These are phyloP conservation scores for Aegilops sharonensis DNA, from an alignment of 176 grass and related monocot genomes.

Conservation along the genomic window DNA sequence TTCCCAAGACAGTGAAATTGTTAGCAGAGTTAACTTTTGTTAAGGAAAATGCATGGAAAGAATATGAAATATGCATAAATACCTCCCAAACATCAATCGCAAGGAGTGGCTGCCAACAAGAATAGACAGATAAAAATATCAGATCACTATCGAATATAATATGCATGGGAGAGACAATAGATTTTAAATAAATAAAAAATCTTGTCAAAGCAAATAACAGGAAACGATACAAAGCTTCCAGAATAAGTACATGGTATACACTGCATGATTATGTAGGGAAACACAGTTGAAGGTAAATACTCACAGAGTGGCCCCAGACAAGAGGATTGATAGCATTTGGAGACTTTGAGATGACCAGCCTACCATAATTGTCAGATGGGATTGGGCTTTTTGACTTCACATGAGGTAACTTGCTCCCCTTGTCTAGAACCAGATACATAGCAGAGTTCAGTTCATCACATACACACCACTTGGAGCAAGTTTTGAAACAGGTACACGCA, in stretches of 20 bases:
- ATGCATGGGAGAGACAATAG: background rate
- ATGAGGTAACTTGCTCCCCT: conserved; percentile 64
- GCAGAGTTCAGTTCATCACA: conserved; percentile 13
- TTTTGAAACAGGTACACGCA: background rate
- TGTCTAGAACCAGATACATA: conserved; percentile 44
- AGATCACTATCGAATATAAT: background rate
- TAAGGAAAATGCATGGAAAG: background rate
- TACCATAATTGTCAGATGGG: conserved; percentile 69
- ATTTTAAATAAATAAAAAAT: background rate
- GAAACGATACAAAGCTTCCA: background rate
- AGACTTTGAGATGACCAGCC: conserved; percentile 71
- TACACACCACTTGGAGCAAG: background rate
- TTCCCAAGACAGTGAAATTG: background rate
- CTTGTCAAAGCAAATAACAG: background rate
- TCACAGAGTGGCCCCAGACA: conserved; percentile 88
- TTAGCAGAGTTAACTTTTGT: conserved; percentile 32
- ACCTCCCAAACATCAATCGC: conserved; percentile 98
- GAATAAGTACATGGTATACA: background rate
- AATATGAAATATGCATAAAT: conserved; percentile 4
- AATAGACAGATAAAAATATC: conserved; percentile 40
- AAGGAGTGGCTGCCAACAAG: conserved; percentile 76
- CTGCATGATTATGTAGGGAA: background rate
- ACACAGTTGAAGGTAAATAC: conserved; percentile 12
- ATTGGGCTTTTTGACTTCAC: conserved; percentile 77
- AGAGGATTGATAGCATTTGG: conserved; percentile 90